Evolutionary conservation across 129 eudicot species (phyloP), one percentile per base, ranked within the genome.

Genomic region (Tanacetum coccineum): DNA sequence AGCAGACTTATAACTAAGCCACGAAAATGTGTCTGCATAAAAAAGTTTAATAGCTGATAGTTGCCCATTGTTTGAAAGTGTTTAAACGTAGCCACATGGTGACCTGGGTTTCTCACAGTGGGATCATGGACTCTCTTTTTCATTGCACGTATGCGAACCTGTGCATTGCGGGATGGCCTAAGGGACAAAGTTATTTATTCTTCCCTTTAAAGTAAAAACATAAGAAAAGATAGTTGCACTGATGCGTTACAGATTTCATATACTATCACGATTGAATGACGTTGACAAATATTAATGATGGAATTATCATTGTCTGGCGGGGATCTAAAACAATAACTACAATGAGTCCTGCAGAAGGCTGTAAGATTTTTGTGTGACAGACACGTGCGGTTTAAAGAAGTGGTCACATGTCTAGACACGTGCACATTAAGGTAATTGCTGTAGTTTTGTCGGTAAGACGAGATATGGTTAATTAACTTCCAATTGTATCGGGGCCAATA

Each of bases 381-480:
- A 45, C 67, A 70, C 46, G 67, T 70, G 30, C 13, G 75, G 36
- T 46, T 61, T 19, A 36, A 49, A 52, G 39, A 49, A 71, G 70
- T 62, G 76, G 69, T 40, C 70, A 42, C 44, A 39, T n/a, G 36
- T 53, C 64, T 72, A 72, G 18, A 8, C 77, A 72, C 77, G 64
- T 72, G 77, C 70, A 63, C 47, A 63, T 39, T 60, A 72, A 39
- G 62, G 76, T 61, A 36, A 39, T n/a, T 50, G 48, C 48, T 49
- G 40, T 36, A 4, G 49, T 26, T 13, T 45, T 25, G 67, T 54
- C n/a, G 59, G 59, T 17, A 13, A 15, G 59, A 17, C 30, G 30
- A 54, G 4, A 54, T 17, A 11, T 54, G 59, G 59, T 25, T 54
- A 54, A 54, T 20, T 54, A 54, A 54, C 28, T 3, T 9, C 22